Base-by-base conservation (phyloP, 306 rosid genomes). In the Ochetophila trinervis region DNA sequence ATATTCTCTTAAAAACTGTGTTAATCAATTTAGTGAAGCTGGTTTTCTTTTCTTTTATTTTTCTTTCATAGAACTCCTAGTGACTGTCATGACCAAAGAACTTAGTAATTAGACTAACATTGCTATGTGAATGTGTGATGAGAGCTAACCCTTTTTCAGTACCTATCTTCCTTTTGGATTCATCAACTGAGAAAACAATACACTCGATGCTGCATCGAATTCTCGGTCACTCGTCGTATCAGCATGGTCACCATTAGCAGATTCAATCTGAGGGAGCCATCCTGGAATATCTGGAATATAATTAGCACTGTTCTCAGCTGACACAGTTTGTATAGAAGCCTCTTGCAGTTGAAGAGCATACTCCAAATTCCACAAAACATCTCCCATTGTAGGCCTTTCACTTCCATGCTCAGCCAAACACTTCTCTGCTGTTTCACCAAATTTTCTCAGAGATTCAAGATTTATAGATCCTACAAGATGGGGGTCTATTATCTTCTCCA, bases 341-440 rank as follows among this genome's bases (percentile, higher is more conserved):
- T 68, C 78, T 42, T 78, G 78, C 2, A 73, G 82, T 63, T 78
- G 82, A 62, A 78, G 68, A 62, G 75, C 71, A 57, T 78, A 72
- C 72, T 73, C 82, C 75, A 78, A 45, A 69, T 78, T 78, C 82
- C 78, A 78, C 60, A 73, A 45, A 18, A 78, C 74, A 36, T 67
- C 78, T 40, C 82, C 72, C 75, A 78, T 78, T 57, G 78, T 68
- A 6, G 75, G 82, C 71, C 82, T 73, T 20, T 78, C 78, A 51
- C n/a, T 58, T 12, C 82, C 82, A 52, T 73, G 45, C 68, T 78
- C 82, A 22, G 70, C 75, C 60, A 73, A 34, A 48, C 82, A 73
- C 66, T 78, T 78, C 78, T 78, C 78, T 34, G 75, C 82, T 30
- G 82, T 78, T 37, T 78, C 75, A 16, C 75, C 78, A 36, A 62